These are phyloP conservation scores for Rossbeevera mucosa DNA, from an alignment of 768 basidiomycete genomes.

Conservation along the genomic window DNA sequence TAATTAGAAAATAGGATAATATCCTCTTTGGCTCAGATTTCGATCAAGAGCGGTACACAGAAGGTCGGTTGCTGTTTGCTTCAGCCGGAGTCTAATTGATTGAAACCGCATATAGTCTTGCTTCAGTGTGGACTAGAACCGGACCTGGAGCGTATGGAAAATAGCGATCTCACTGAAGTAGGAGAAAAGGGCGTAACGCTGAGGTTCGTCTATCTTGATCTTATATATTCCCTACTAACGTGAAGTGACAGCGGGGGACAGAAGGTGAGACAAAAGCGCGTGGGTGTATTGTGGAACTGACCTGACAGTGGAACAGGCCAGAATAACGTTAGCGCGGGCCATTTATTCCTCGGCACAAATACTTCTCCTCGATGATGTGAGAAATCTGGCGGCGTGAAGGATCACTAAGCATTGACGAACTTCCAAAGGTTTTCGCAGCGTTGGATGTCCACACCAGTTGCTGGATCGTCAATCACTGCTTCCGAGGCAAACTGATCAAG, in stretches of 20 bases:
- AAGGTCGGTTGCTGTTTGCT: background rate
- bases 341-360: conserved; percentile 56
- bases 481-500: conserved; percentile 18
- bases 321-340: conserved; percentile 54
- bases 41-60: conserved; percentile 3
- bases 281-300: background rate
- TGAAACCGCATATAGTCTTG: conserved; percentile 22
- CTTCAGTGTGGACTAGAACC: conserved; percentile 38
- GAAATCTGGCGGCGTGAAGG: background rate
- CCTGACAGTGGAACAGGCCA: conserved; percentile 27
- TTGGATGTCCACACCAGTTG: conserved; percentile 52
- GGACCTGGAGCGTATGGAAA: conserved; percentile 44
- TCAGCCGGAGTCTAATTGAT: background rate
- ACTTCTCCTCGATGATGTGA: conserved; percentile 67
- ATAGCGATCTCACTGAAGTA: conserved; percentile 65
- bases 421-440: conserved; percentile 43
- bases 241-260: conserved; percentile 5
- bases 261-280: conserved; percentile 1
- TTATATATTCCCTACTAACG: background rate
- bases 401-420: background rate
- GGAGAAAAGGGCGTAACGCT: conserved; percentile 65
- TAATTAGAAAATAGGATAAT: conserved; percentile 3
- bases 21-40: conserved; percentile 9
- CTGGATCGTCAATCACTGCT: conserved; percentile 45
- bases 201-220: conserved; percentile 23